Percentiles rank a stretch among this genome's conserved stretches.
These are phyloP conservation scores for Boletus sp. DNA, from an alignment of 768 basidiomycete genomes.

Conservation along the genomic window DNA sequence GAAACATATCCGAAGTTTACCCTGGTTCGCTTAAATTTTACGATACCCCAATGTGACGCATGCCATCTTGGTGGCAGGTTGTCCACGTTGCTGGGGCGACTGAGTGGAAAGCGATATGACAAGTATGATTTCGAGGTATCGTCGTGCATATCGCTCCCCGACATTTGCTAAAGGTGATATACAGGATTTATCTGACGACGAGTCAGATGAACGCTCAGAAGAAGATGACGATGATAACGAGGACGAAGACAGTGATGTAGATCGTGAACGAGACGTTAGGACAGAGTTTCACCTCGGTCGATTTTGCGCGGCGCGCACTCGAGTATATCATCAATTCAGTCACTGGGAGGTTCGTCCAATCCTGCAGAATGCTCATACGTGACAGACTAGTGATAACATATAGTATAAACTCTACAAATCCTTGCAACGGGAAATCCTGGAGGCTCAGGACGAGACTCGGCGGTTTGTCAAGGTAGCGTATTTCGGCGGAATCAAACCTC, in stretches of 20 bases:
- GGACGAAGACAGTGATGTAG: background rate
- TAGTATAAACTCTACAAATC: conserved; percentile 66
- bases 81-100: conserved; percentile 59
- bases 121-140: conserved; percentile 62
- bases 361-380: background rate
- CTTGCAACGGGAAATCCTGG: conserved; percentile 57
- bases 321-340: conserved; percentile 66
- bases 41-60: conserved; percentile 72
- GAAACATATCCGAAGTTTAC: conserved; percentile 67
- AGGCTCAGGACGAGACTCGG: conserved; percentile 43
- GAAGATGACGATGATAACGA: conserved; percentile 22
- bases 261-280: conserved; percentile 12
- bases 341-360: conserved; percentile 76
- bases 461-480: conserved; percentile 60
- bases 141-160: background rate
- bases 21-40: conserved; percentile 50
- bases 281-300: conserved; percentile 66
- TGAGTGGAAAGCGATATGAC: conserved; percentile 73
- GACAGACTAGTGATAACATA: conserved; percentile 5
- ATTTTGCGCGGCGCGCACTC: conserved; percentile 71
- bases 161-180: background rate
- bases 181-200: conserved; percentile 23
- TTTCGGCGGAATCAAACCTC: conserved; percentile 53
- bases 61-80: conserved; percentile 73
- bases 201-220: conserved; percentile 27